Evolutionary conservation across 306 rosid species (phyloP), one percentile per base, ranked within the genome.

Genomic region (Malus sieversii): DNA sequence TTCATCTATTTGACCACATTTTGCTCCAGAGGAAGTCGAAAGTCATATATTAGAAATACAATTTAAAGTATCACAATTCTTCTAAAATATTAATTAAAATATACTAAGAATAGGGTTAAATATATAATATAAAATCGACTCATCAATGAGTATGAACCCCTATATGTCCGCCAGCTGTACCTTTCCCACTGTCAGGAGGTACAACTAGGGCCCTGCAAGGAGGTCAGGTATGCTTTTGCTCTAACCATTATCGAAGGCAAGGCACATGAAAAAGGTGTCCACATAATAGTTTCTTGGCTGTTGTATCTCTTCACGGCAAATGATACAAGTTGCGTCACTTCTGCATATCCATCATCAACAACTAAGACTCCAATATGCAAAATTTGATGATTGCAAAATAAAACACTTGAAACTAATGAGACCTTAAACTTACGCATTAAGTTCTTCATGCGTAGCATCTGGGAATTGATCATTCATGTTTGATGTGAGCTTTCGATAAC

Each of bases 401-500:
- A 67, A 42, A 38, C 79, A 74, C 29, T 19, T 22, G 52, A 45
- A 42, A 22, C n/a, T 27, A 27, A 8, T 45, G 32, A 68, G 75
- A 75, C 73, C 68, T 57, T 30, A 57, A 79, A 92, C 99, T 88
- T 81, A 92, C 99, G 82, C 96, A 81, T 63, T 84, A 77, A 96
- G 97, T 84, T 96, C 99, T 83, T 96, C 99, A 35, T 93, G 93
- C 66, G 98, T 89, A 75, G 98, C 98, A 59, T 96, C 99, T 27
- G 97, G 98, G 85, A 96, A 92, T 23, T 97, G 97, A 70, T 90
- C 99, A 69, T 96, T 96, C 99, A 96, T 96, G 81, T 96, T 96
- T 75, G 98, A 90, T 78, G 99, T 92, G 85, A 96, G 91, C 86
- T 92, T 92, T 67, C 97, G 90, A 82, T 96, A 90, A 55, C 98